Conservation (phyloP, 169 alveolate genomes). For the Perkinsus olseni region DNA sequence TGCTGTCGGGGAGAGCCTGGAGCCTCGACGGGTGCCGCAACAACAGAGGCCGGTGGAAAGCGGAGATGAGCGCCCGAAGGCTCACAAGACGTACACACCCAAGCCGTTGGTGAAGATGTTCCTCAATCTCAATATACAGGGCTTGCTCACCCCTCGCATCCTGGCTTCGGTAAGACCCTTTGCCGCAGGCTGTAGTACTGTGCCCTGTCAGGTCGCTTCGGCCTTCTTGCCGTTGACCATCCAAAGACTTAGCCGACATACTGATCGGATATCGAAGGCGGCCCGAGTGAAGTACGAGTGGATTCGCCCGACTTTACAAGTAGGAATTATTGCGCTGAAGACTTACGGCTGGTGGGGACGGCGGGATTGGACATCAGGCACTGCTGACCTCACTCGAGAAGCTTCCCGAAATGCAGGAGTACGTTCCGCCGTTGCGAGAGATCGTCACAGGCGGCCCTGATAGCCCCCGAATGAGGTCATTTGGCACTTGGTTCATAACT, state of each 20-base stretch:
- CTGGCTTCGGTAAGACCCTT: not conserved
- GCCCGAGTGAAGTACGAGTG: not conserved
- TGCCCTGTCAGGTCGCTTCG: not conserved
- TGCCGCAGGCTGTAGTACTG: not conserved
- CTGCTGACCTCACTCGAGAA: not conserved
- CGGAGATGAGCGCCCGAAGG: not conserved
- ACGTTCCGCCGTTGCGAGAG: not conserved
- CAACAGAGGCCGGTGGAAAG: not conserved
- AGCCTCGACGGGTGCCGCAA: too few species aligned
- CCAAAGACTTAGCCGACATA: not conserved
- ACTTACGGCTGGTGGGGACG: not conserved
- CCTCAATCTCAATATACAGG: not conserved
- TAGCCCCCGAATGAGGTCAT: not conserved
- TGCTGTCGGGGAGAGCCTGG: not conserved
- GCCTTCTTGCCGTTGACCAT: not conserved
- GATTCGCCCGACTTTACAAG: not conserved
- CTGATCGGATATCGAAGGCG: not conserved
- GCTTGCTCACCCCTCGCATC: not conserved
- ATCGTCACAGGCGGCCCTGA: not conserved
- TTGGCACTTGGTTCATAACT: not conserved
- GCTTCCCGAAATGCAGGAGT: not conserved
- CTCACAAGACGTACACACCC: not conserved
- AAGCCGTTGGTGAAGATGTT: not conserved
- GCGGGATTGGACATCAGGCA: too few species aligned
- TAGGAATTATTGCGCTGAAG: not conserved